Evolutionary conservation across 805 yeast species (phyloP), one percentile per base, ranked within the genome.

Genomic region (Ogataea paradorogensis): DNA sequence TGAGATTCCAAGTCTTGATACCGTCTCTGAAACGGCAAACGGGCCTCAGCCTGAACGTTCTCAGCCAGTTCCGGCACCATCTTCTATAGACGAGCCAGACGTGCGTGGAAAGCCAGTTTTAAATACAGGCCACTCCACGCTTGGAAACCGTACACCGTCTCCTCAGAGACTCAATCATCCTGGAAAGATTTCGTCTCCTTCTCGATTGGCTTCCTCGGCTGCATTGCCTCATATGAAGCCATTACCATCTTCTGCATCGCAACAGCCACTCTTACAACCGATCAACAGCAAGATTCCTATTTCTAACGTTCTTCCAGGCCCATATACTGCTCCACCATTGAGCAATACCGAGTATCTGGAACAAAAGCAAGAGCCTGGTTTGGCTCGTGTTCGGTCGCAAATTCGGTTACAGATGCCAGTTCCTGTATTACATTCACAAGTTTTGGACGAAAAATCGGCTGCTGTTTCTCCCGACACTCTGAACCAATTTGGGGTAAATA

Each of bases 371-470:
- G 42, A 38, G 25, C 24, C 28, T 9, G 36, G 31, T 7, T 16
- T 50, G 9, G 27, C 50, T 31, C 63, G 73, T 28, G 71, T 73
- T 24, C 71, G 76, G 43, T 79, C 82, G 1, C 73, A 80, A 25
- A 61, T 82, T 30, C 76, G 78, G 44, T 69, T 84, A 15, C 89
- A 83, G 56, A 83, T 84, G 89, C 91, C 90, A 3, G 71, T 78
- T 3, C 90, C 91, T 53, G 65, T 35, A 55, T 55, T 20, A 15
- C 48, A 53, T n/a, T 28, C 48, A 2, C 46, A 42, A 30, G 13
- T 23, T 3, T 13, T 25, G 27, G 26, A 28, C 22, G 46, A 35
- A 2, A 40, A 39, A 15, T 26, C 27, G 11, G 33, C 34, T 11
- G 27, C 35, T 4, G 18, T 27, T 6, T 38, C 57, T 9, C 47